phyloP scores from a whole-genome alignment of 2,329 filamentous ascomycete genomes.

The Epichloe hybrida region DNA sequence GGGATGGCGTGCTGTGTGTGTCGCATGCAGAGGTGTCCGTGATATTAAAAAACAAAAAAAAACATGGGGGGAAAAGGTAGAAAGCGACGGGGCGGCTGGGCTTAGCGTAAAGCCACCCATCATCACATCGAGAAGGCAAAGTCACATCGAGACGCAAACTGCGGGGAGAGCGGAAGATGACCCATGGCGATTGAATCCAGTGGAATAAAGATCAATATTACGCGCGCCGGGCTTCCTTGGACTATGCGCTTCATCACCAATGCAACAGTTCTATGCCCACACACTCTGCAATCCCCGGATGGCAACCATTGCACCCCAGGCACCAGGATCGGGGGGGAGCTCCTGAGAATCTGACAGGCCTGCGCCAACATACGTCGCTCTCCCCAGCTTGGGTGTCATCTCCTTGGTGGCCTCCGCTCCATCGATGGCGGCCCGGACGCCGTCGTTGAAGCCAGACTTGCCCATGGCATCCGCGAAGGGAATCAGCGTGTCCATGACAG shows the following conservation, averaged over 20 bases:
- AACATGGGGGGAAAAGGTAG: not conserved
- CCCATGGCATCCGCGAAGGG: slow-evolving; percentile 36
- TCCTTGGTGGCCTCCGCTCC: slow-evolving; percentile 51
- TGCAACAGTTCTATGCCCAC: not conserved
- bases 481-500: slow-evolving; percentile 43
- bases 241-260: not conserved
- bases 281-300: slow-evolving; percentile 26
- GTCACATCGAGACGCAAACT: not conserved
- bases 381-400: slow-evolving; percentile 50
- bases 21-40: not conserved
- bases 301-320: slow-evolving; percentile 52
- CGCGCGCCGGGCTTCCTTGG: not conserved
- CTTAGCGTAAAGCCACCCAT: too few species aligned
- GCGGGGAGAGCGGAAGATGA: too few species aligned
- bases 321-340: slow-evolving; percentile 54
- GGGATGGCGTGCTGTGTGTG: slow-evolving; percentile 1
- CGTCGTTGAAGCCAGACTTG: slow-evolving; percentile 37
- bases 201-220: not conserved
- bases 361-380: slow-evolving; percentile 54
- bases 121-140: too few species aligned
- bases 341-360: slow-evolving; percentile 33
- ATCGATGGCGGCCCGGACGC: slow-evolving; percentile 42
- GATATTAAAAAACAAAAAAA: too few species aligned
- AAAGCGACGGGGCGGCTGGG: too few species aligned
- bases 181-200: too few species aligned